Base-by-base conservation (phyloP, 1,139 yeast genomes). In the Suhomyces guaymorum region DNA sequence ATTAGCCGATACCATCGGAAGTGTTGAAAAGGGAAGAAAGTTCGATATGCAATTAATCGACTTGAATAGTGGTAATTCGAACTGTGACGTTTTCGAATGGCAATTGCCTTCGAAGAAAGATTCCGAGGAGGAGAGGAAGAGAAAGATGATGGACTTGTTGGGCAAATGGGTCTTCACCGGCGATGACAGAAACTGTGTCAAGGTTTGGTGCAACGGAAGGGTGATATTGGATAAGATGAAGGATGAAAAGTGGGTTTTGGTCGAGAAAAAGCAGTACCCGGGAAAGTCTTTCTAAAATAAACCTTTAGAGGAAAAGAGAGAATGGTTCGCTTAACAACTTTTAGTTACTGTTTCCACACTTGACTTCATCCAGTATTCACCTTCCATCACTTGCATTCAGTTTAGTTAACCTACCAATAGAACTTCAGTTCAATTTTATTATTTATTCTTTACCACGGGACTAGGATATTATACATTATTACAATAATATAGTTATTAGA, bases 131-230 rank as follows among this genome's bases (percentile, higher is more conserved):
- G 29, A 35, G 13, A 41, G 45, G 16, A 43, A 35, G 24, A 32
- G 37, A 2, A 66, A 66, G 37, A 66, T 75, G 54, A 66, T 63
- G 16, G 77, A 83, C 55, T 54, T 86, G 34, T 59, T 90, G 5
- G 87, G 87, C 35, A 89, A 88, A 56, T 92, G 98, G 98, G 66
- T 90, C n/a, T 92, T 88, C 55, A 77, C 80, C 41, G 98, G 97
- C 21, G 98, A 92, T 59, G 96, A 92, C 57, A 73, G 98, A 52
- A 92, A 92, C 56, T 81, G 94, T 27, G 54, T 64, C 10, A 70
- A 68, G 37, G 97, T 92, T 10, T 92, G 88, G 87, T 90, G 90
- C 23, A 78, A 80, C 50, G 98, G 98, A 4, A 63, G 75, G 43
- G 49, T 63, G 29, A 83, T 82, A 10, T 63, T 75, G 7, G 65